These are phyloP conservation scores for Erodium texanum DNA, from an alignment of 441 rosid species.

Conservation along the genomic window DNA sequence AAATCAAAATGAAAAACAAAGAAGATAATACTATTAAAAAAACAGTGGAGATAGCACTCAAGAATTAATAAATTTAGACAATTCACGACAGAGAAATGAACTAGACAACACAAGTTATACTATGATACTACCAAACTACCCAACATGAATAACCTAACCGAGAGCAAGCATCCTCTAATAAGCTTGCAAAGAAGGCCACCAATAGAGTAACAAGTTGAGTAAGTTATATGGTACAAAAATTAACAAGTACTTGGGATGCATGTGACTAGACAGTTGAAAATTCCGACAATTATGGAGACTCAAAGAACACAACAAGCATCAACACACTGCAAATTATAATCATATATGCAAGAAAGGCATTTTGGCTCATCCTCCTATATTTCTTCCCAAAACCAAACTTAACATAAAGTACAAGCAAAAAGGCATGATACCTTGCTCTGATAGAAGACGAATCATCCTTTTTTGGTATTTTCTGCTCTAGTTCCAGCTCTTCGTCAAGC, in stretches of 20 bases:
- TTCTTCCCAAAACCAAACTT: no score
- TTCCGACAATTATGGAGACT: background rate
- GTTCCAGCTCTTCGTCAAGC: constrained; percentile 93
- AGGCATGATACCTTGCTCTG: constrained; percentile 43
- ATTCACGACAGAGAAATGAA: background rate
- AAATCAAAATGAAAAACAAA: background rate
- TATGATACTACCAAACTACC: background rate
- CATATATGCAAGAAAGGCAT: background rate
- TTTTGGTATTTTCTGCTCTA: constrained; percentile 52
- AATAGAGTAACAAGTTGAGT: background rate
- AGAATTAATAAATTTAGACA: background rate
- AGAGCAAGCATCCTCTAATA: background rate
- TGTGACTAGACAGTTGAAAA: background rate
- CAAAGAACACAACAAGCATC: background rate
- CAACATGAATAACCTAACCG: background rate
- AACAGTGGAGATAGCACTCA: background rate
- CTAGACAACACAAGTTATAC: background rate
- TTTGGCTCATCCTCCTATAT: no score
- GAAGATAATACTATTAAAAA: background rate
- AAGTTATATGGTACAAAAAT: background rate
- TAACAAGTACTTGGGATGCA: background rate
- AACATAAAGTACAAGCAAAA: background rate
- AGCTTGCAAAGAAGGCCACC: background rate
- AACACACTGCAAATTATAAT: background rate
- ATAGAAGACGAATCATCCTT: constrained; percentile 29